Evolutionary conservation across 2,329 filamentous ascomycete genomes (phyloP), one percentile per base, ranked within the genome.

Genomic region (Westerdykella aurantiaca): DNA sequence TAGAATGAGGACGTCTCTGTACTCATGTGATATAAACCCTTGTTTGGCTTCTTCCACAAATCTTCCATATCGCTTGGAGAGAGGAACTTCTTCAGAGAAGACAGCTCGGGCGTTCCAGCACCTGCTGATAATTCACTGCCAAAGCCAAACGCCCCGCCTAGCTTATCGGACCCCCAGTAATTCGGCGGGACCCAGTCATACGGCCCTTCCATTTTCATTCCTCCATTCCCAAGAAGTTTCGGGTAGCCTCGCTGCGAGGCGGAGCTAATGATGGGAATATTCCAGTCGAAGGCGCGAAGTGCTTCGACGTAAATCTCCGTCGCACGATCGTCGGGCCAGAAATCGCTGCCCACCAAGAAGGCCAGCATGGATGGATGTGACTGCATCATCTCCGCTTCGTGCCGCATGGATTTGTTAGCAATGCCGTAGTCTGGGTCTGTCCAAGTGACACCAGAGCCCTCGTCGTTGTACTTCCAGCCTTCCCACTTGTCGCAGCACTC

Each of bases 401-500:
- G 80, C 0, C 69, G 64, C 73, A 83, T 81, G 39, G 74, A 76
- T 0, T 64, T 62, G 22, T 73, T 73, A 5, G 78, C 80, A 18
- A 73, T 76, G 1, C 44, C 49, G 55, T 83, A 83, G 59, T 83
- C 81, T 2, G 60, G 51, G 0, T 76, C 70, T 0, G 58, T 63
- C 78, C 79, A 83, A 42, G 62, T 63, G 3, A 63, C 53, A 1
- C 69, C 72, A 9, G 55, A 45, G 1, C 62, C 67, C n/a, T 83
- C 75, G 11, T 75, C 58, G 51, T 83, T 83, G 58, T 82, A 81
- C 1, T 55, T 59, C 79, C 79, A 84, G 0, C 74, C 76, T 54
- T 84, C 81, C 81, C 81, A 84, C 56, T 83, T 83, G 51, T 83
- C 77, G 57, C 81, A 84, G 59, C 81, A 84, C 47, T 83, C 80